phyloP scores from a whole-genome alignment of 306 rosid genomes.

The Styphnolobium japonicum region DNA sequence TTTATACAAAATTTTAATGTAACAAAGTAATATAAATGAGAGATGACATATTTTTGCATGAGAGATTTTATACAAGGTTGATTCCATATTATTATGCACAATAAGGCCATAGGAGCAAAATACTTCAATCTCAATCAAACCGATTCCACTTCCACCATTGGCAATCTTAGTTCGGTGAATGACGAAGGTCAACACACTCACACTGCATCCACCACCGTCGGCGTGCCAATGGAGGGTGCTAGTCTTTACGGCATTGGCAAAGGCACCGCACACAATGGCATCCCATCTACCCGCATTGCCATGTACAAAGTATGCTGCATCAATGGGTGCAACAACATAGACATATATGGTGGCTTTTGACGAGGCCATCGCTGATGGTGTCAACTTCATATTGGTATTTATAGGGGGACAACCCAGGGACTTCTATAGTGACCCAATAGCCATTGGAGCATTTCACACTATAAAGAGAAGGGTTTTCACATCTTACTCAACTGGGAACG shows the following conservation, averaged over 20 bases:
- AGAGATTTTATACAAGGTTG: background rate
- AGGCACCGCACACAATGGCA: constrained; percentile 70
- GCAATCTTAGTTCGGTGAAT: constrained; percentile 45
- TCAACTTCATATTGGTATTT: constrained; percentile 55
- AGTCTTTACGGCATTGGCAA: constrained; percentile 52
- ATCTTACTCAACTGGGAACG: constrained; percentile 62
- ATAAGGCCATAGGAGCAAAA: constrained; percentile 68
- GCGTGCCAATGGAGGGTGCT: constrained; percentile 43
- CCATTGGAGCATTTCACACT: constrained; percentile 69
- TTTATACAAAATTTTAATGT: background rate
- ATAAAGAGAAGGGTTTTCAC: constrained; percentile 55
- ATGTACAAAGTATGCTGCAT: constrained; percentile 73
- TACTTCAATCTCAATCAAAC: constrained; percentile 33
- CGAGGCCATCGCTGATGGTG: constrained; percentile 78
- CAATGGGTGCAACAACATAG: constrained; percentile 47
- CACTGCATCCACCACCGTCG: constrained; percentile 56
- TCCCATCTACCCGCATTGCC: constrained; percentile 55
- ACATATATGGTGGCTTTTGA: constrained; percentile 65
- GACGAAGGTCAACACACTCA: constrained; percentile 63
- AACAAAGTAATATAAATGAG: too few relatives aligned
- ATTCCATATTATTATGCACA: background rate
- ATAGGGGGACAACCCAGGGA: constrained; percentile 38
- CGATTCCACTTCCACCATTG: too few relatives aligned
- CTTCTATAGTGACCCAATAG: constrained; percentile 47
- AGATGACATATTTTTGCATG: background rate